phyloP scores from a whole-genome alignment of 345 rosid species.

The Pelargonium nanum region DNA sequence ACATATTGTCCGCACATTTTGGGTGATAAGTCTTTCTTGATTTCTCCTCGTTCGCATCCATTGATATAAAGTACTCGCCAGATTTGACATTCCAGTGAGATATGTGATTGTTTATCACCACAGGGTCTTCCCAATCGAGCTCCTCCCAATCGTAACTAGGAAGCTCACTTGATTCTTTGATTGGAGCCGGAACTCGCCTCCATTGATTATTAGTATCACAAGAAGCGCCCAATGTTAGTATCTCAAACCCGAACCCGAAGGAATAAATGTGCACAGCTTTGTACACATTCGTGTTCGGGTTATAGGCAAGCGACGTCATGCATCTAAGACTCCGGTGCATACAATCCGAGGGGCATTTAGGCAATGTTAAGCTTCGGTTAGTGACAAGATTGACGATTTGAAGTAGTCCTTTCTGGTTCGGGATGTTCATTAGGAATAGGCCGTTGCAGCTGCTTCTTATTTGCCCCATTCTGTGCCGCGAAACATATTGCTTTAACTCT shows the following conservation, averaged over 20 bases:
- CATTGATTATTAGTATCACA: conserved; percentile 8
- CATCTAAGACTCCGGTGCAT: not conserved
- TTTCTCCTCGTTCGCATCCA: conserved; percentile 9
- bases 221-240: conserved; percentile 3
- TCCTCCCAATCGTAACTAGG: not conserved
- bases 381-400: conserved; percentile 7
- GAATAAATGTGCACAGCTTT: conserved; percentile 13
- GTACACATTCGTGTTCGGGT: not conserved
- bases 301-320: conserved; percentile 1
- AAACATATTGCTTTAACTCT: not conserved
- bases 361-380: not conserved
- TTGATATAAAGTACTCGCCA: conserved; percentile 5
- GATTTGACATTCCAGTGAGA: conserved; percentile 10
- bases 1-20: not conserved
- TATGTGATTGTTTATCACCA: not conserved
- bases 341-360: conserved; percentile 8
- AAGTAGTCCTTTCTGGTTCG: not conserved
- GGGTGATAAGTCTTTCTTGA: conserved; percentile 3
- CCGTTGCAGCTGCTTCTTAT: conserved; percentile 11
- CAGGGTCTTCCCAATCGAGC: conserved; percentile 1
- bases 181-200: conserved; percentile 12
- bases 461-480: not conserved
- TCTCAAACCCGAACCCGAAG: conserved; percentile 3
- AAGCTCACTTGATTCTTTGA: not conserved
- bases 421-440: not conserved